phyloP scores from a whole-genome alignment of 305 asterid species.

The Andrographis paniculata region DNA sequence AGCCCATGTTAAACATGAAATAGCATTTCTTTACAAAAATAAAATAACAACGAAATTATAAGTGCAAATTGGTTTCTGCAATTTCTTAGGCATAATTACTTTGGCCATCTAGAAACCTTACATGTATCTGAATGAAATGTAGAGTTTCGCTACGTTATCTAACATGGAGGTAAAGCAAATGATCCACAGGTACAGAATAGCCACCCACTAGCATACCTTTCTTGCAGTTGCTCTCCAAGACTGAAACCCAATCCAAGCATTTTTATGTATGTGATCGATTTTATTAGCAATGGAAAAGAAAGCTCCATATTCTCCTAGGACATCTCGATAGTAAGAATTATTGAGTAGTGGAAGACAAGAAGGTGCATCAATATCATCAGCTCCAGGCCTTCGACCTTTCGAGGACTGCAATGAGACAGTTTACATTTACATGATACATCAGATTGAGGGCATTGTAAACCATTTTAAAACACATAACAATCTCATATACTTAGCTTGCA shows the following conservation, averaged over 20 bases:
- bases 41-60: background rate
- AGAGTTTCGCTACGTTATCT: no score
- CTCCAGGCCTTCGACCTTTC: conserved; percentile 71
- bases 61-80: no score
- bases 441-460: no score
- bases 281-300: conserved; percentile 86
- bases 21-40: background rate
- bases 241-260: conserved; percentile 98
- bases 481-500: background rate
- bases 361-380: conserved; percentile 83
- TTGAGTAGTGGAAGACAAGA: conserved; percentile 78
- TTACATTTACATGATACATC: no score
- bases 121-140: no score
- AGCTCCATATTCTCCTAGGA: conserved; percentile 83
- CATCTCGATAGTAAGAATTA: conserved; percentile 65
- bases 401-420: conserved; percentile 37
- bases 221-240: conserved; percentile 95
- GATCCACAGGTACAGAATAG: no score
- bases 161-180: no score
- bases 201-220: conserved; percentile 32
- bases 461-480: background rate
- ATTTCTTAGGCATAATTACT: no score
- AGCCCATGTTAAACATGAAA: background rate
- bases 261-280: conserved; percentile 81
- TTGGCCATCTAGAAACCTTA: no score